Evolutionary conservation across 805 yeast species (phyloP).

Genomic region (Myxozyma udenii): DNA sequence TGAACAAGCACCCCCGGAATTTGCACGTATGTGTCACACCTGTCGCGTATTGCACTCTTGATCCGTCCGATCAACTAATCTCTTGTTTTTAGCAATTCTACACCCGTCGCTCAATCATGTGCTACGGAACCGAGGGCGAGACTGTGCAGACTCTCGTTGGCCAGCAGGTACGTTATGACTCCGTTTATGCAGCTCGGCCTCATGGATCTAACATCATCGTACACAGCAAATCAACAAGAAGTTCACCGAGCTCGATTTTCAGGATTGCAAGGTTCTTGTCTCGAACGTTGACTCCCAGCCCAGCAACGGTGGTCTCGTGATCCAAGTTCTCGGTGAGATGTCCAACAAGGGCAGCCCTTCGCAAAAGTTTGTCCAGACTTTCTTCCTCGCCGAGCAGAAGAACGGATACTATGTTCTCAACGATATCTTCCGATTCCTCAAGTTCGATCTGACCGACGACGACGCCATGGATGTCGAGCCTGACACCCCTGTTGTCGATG

Average conservation of each 20-base stretch:
- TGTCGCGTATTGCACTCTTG: background rate
- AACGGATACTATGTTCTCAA: slow-evolving; percentile 39
- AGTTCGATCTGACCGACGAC: slow-evolving; percentile 34
- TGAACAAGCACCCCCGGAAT: slow-evolving; percentile 37
- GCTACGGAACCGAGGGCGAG: slow-evolving; percentile 43
- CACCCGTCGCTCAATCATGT: slow-evolving; percentile 37
- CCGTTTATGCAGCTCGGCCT: background rate
- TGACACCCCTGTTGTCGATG: slow-evolving; percentile 31
- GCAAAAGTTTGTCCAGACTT: slow-evolving; percentile 43
- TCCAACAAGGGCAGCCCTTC: slow-evolving; percentile 36
- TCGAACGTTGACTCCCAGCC: slow-evolving; percentile 41
- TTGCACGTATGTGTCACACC: slow-evolving; percentile 32
- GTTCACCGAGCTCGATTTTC: slow-evolving; percentile 35
- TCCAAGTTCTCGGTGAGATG: slow-evolving; percentile 45
- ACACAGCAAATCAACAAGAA: slow-evolving; percentile 35
- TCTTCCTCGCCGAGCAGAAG: slow-evolving; percentile 38
- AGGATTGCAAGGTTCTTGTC: slow-evolving; percentile 40
- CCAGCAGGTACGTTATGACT: slow-evolving; percentile 29
- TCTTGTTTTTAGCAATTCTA: slow-evolving; percentile 35
- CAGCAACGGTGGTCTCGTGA: slow-evolving; percentile 38
- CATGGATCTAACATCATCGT: background rate
- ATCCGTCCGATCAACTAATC: background rate
- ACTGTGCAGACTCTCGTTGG: slow-evolving; percentile 34
- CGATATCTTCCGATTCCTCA: slow-evolving; percentile 41
- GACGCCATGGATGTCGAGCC: slow-evolving; percentile 6